A percentile compares a stretch with the other conserved stretches of the same genome.
Conservation (phyloP, 257 asterid genomes). For the Ocimum tenuiflorum region DNA sequence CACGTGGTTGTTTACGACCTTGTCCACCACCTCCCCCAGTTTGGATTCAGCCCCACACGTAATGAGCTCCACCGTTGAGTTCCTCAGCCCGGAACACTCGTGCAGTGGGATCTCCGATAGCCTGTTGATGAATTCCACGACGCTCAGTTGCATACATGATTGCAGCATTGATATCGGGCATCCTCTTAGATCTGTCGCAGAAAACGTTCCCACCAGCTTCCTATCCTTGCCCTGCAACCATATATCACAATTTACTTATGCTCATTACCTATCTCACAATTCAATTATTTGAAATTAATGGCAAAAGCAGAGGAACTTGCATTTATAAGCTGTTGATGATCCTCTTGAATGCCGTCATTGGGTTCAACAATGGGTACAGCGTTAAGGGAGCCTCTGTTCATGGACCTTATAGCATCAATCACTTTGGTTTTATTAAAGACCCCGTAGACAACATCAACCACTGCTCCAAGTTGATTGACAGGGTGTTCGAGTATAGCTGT, state of each 20-base stretch:
- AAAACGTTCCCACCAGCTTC: slow-evolving; percentile 80
- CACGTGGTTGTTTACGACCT: slow-evolving; percentile 45
- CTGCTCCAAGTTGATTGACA: slow-evolving; percentile 38
- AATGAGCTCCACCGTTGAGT: slow-evolving; percentile 40
- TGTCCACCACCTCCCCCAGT: slow-evolving; percentile 65
- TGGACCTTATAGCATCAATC: slow-evolving; percentile 59
- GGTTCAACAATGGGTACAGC: slow-evolving; percentile 67
- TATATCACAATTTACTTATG: too few relatives aligned
- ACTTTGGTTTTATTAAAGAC: slow-evolving; percentile 44
- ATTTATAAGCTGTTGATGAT: slow-evolving; percentile 49
- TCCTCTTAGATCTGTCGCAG: slow-evolving; percentile 64
- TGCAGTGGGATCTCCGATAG: slow-evolving; percentile 37
- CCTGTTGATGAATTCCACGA: slow-evolving; percentile 47
- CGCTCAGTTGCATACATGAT: slow-evolving; percentile 36
- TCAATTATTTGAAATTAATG: too few relatives aligned
- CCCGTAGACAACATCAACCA: slow-evolving; percentile 48
- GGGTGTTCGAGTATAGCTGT: slow-evolving; percentile 30
- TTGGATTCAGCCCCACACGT: slow-evolving; percentile 43
- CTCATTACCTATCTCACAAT: too few relatives aligned
- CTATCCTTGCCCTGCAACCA: slow-evolving; percentile 46
- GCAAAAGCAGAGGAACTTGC: slow-evolving; percentile 31
- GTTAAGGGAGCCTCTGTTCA: slow-evolving; percentile 56
- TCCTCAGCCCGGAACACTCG: slow-evolving; percentile 43
- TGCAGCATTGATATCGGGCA: slow-evolving; percentile 49
- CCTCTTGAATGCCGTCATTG: slow-evolving; percentile 22